Evolutionary conservation across 2,329 filamentous ascomycete genomes (phyloP).

Genomic region (Mollisia scopiformis): DNA sequence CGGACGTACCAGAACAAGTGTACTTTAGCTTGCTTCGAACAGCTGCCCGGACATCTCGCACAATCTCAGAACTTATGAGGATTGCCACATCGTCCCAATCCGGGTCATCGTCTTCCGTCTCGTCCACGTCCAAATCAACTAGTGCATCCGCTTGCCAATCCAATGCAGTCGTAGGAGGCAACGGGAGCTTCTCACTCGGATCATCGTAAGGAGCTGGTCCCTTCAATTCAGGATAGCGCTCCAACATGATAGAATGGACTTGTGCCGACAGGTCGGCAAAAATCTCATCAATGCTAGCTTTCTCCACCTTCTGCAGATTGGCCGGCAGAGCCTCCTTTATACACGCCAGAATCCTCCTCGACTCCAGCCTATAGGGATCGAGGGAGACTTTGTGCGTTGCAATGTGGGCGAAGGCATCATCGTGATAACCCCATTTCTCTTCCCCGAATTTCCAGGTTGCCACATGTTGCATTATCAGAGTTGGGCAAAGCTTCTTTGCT

Average conservation of each 20-base stretch:
- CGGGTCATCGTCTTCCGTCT: constrained; percentile 77
- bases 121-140: constrained; percentile 72
- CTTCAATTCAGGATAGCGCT: constrained; percentile 74
- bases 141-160: constrained; percentile 86
- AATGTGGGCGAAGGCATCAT: constrained; percentile 79
- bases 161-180: constrained; percentile 72
- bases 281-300: constrained; percentile 93
- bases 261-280: constrained; percentile 91
- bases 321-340: constrained; percentile 76
- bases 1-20: too few relatives aligned
- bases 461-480: constrained; percentile 86
- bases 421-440: constrained; percentile 86
- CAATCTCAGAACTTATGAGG: constrained; percentile 85
- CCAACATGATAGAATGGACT: constrained; percentile 73
- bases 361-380: constrained; percentile 88
- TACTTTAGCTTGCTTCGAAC: constrained; percentile 76
- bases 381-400: constrained; percentile 90
- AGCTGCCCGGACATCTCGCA: constrained; percentile 71
- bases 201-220: constrained; percentile 75
- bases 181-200: constrained; percentile 69
- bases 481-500: constrained; percentile 83
- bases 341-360: constrained; percentile 75
- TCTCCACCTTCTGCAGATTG: constrained; percentile 77
- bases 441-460: constrained; percentile 94
- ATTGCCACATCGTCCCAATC: constrained; percentile 97